Evolutionary conservation across 208 protist species (phyloP), one percentile per base, ranked within the genome.

Genomic region (Endotrypanum monterogeii): DNA sequence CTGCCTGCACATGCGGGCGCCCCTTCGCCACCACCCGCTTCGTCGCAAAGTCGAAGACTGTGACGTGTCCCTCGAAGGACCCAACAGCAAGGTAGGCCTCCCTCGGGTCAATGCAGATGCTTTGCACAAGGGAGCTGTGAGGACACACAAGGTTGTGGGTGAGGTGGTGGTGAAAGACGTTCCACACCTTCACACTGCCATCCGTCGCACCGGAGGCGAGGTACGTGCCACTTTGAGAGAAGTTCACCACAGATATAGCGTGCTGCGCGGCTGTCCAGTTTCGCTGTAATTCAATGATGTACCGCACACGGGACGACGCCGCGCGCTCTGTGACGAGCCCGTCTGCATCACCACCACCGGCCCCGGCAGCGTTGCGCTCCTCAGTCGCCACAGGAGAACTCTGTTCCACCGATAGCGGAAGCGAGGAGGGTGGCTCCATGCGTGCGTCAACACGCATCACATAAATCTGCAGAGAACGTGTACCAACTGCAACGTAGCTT

Each of bases 181-280:
- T 92, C 91, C 93, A 97, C 68, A 91, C 85, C 83, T 95, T 95
- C 46, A 97, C 77, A 55, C 81, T 87, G 50, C 93, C 93, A 75
- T 97, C 93, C 28, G 93, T 94, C 48, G 91, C 85, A 65, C 89
- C 87, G 6, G 89, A 92, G 41, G 93, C 70, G 74, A 97, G 86
- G 73, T 90, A 90, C 35, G 83, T 83, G 48, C 85, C 90, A 54
- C 82, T 78, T 30, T 73, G 74, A 5, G 91, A 90, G 76, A 97
- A 97, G 69, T 87, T 81, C 18, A 97, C 82, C 18, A 87, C 74
- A 7, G 89, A 90, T 70, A 97, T 94, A 63, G 93, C 93, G 73
- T 97, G 93, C 72, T 97, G 93, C 2, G 93, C 85, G 0, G 91
- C 91, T 23, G 90, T 95, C 91, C 93, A 97, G 74, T 78, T 88